Percentiles rank a stretch among this genome's conserved stretches.
Evolutionary conservation across 768 basidiomycete genomes (phyloP).

Genomic region (Macrocybe gigantea): DNA sequence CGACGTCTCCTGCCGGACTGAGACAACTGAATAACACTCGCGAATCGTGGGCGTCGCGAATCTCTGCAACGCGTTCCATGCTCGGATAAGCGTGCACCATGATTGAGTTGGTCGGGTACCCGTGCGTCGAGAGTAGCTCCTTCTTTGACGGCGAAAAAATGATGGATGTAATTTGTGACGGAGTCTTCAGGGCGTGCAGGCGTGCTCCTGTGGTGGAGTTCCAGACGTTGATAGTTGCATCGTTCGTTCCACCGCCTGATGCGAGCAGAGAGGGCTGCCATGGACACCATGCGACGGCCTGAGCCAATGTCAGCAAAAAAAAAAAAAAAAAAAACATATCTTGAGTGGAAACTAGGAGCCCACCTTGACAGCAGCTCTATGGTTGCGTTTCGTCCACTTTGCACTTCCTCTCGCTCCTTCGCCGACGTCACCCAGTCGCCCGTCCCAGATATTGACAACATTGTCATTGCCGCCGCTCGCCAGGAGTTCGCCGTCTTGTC

Average conservation of each 20-base stretch:
- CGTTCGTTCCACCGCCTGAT: constrained; percentile 91
- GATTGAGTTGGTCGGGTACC: constrained; percentile 84
- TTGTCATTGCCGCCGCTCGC: constrained; percentile 98
- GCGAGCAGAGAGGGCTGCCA: constrained; percentile 93
- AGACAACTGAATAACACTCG: constrained; percentile 83
- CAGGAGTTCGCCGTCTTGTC: constrained; percentile 80
- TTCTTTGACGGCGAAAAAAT: constrained; percentile 85
- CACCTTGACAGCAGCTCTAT: constrained; percentile 82
- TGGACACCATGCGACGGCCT: constrained; percentile 96
- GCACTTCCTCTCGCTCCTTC: constrained; percentile 52
- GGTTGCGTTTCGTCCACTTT: constrained; percentile 89
- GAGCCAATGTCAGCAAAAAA: constrained; percentile 3
- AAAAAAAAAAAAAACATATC: neutral
- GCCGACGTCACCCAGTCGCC: constrained; percentile 56
- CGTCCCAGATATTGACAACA: constrained; percentile 97
- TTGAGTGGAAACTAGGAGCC: neutral
- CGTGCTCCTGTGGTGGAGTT: constrained; percentile 90
- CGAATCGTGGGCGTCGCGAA: constrained; percentile 90
- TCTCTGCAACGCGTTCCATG: constrained; percentile 73
- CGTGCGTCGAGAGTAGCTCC: constrained; percentile 90
- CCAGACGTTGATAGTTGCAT: constrained; percentile 88
- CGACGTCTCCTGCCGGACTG: constrained; percentile 85
- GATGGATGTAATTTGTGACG: constrained; percentile 88
- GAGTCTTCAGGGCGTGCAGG: constrained; percentile 78
- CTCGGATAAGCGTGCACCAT: constrained; percentile 85